Evolutionary conservation across 352 stramenopile genomes (phyloP).

Genomic region (Phytophthora constricta): DNA sequence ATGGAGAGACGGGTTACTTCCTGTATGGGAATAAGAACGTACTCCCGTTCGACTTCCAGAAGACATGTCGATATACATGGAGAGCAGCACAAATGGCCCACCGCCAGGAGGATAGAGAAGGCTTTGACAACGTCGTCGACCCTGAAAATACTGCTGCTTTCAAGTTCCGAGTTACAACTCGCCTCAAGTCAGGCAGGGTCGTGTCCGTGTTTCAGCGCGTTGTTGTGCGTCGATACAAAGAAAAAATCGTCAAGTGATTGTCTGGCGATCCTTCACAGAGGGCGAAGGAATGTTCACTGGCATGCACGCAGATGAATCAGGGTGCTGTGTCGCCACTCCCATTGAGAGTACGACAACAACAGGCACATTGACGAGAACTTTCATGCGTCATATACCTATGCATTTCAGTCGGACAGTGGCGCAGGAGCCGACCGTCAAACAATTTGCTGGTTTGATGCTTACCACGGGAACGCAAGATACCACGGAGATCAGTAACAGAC

Average conservation of each 20-base stretch:
- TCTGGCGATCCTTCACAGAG: constrained; percentile 31
- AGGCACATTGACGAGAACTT: constrained; percentile 15
- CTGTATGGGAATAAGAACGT: constrained; percentile 4
- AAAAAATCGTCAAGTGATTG: constrained; percentile 18
- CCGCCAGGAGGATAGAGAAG: constrained; percentile 9
- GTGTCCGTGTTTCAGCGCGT: constrained; percentile 25
- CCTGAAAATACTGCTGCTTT: constrained; percentile 5
- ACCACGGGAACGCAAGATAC: neutral
- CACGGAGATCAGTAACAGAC: neutral
- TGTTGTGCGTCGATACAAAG: constrained; percentile 14
- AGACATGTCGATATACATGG: constrained; percentile 12
- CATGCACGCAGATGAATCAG: constrained; percentile 26
- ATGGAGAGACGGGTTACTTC: constrained; percentile 3
- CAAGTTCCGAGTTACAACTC: constrained; percentile 13
- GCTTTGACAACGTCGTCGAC: neutral
- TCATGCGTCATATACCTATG: constrained; percentile 20
- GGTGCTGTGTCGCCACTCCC: constrained; percentile 17
- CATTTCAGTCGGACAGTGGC: constrained; percentile 7
- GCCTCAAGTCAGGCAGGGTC: neutral
- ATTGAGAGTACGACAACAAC: neutral
- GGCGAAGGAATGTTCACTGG: constrained; percentile 23
- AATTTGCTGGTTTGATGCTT: constrained; percentile 12
- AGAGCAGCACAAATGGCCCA: constrained; percentile 2
- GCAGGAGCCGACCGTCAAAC: constrained; percentile 2
- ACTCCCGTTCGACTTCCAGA: constrained; percentile 14